Evolutionary conservation across 768 basidiomycete genomes (phyloP).

Genomic region (Russula sp.): DNA sequence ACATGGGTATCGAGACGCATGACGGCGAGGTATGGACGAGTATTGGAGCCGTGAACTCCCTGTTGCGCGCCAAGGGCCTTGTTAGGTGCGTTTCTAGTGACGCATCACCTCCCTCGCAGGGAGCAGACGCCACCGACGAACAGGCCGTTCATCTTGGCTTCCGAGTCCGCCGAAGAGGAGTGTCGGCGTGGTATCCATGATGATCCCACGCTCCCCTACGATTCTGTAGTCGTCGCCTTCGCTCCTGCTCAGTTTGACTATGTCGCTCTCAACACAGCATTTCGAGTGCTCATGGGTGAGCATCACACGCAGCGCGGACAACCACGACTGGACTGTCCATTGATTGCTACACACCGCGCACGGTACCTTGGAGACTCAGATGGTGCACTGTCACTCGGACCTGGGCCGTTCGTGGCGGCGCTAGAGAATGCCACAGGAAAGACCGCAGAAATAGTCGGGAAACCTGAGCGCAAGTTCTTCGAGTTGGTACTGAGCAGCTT

Average conservation of each 20-base stretch:
- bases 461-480: conserved; percentile 55
- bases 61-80: conserved; percentile 36
- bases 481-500: conserved; percentile 46
- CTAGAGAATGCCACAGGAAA: conserved; percentile 47
- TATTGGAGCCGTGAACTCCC: conserved; percentile 46
- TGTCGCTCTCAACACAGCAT: conserved; percentile 52
- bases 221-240: conserved; percentile 60
- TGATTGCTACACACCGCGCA: conserved; percentile 56
- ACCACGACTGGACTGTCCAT: conserved; percentile 23
- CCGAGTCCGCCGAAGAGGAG: conserved; percentile 26
- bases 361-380: conserved; percentile 41
- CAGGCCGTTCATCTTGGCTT: conserved; percentile 33
- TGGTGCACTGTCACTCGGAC: conserved; percentile 52
- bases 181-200: conserved; percentile 21
- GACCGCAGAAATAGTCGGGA: conserved; percentile 52
- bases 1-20: conserved; percentile 44
- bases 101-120: neutral
- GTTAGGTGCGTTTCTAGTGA: conserved; percentile 31
- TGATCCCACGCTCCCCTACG: conserved; percentile 30
- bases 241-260: conserved; percentile 48
- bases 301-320: conserved; percentile 8
- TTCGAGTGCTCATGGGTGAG: conserved; percentile 46
- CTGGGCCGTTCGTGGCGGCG: conserved; percentile 61
- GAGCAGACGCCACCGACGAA: conserved; percentile 12
- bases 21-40: conserved; percentile 53